Evolutionary conservation across 192 early-diverging fungal species (phyloP).

Genomic region (Backusella liffmaniae): DNA sequence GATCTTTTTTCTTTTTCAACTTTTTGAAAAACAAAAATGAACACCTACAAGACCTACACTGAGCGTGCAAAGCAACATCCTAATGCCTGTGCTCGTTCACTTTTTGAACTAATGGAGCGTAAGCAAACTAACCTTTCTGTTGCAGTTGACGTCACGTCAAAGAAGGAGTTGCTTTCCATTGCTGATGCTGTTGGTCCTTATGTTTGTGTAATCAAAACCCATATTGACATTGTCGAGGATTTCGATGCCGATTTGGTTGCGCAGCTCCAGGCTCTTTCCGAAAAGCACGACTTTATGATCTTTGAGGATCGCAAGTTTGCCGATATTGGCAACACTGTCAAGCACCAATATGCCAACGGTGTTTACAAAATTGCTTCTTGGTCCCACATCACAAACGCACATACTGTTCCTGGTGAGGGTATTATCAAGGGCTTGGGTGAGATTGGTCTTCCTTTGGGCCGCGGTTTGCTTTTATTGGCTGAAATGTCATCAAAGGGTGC

Average conservation of each 20-base stretch:
- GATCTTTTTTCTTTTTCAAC: neutral
- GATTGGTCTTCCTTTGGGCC: constrained; percentile 76
- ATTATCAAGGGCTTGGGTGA: constrained; percentile 91
- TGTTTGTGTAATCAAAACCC: constrained; percentile 97
- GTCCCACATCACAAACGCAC: constrained; percentile 96
- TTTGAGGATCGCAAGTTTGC: constrained; percentile 99
- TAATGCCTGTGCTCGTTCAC: constrained; percentile 73
- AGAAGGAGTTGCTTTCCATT: constrained; percentile 82
- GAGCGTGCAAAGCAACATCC: constrained; percentile 64
- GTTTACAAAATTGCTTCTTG: constrained; percentile 92
- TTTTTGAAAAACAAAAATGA: constrained; percentile 9
- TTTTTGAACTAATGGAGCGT: constrained; percentile 81
- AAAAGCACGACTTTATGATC: constrained; percentile 93
- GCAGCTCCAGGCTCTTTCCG: constrained; percentile 69
- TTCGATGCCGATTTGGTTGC: constrained; percentile 85
- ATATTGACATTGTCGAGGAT: constrained; percentile 92
- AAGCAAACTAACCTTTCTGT: constrained; percentile 92
- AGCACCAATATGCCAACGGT: constrained; percentile 89
- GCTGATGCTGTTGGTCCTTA: constrained; percentile 91
- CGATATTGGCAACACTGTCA: constrained; percentile 98
- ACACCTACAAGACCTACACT: constrained; percentile 54
- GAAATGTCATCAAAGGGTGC: constrained; percentile 97
- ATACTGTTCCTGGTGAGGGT: constrained; percentile 92
- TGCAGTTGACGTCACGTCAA: constrained; percentile 87
- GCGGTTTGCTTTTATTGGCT: constrained; percentile 87